Evolutionary conservation across 2,329 filamentous ascomycete genomes (phyloP).

Genomic region (Fusarium beomiforme): DNA sequence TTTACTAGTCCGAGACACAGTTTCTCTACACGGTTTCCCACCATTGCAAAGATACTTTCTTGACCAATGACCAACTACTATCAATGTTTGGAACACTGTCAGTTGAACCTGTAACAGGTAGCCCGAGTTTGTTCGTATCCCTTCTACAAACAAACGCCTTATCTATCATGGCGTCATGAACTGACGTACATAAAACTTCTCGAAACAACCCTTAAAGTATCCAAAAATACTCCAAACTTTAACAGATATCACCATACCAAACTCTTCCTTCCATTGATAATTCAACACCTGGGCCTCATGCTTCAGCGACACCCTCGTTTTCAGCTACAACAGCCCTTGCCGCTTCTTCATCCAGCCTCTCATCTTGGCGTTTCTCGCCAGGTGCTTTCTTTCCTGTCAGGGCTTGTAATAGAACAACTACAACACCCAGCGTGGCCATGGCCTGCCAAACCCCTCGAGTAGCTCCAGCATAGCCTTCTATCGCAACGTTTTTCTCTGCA

Average conservation of each 20-base stretch:
- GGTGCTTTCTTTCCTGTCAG: conserved; percentile 62
- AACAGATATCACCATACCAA: background rate
- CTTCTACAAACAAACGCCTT: background rate
- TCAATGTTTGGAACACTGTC: conserved; percentile 4
- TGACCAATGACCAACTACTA: conserved; percentile 3
- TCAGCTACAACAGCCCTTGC: conserved; percentile 41
- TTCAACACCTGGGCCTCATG: conserved; percentile 8
- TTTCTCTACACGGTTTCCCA: background rate
- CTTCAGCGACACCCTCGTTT: conserved; percentile 48
- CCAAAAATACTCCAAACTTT: background rate
- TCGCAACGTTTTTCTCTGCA: conserved; percentile 57
- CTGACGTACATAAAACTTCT: background rate
- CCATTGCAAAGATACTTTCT: background rate
- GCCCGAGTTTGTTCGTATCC: background rate
- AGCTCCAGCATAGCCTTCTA: conserved; percentile 59
- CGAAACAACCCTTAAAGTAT: background rate
- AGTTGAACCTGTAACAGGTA: conserved; percentile 1
- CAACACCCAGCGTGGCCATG: conserved; percentile 55
- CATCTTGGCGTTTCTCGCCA: conserved; percentile 59
- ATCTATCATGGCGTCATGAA: conserved; percentile 5
- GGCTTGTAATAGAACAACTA: conserved; percentile 60
- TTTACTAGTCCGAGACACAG: background rate
- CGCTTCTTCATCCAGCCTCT: conserved; percentile 46
- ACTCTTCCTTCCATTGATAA: background rate
- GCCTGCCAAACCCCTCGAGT: conserved; percentile 58